phyloP scores from a whole-genome alignment of 305 asterid genomes.

The Caryopteris hybrid region DNA sequence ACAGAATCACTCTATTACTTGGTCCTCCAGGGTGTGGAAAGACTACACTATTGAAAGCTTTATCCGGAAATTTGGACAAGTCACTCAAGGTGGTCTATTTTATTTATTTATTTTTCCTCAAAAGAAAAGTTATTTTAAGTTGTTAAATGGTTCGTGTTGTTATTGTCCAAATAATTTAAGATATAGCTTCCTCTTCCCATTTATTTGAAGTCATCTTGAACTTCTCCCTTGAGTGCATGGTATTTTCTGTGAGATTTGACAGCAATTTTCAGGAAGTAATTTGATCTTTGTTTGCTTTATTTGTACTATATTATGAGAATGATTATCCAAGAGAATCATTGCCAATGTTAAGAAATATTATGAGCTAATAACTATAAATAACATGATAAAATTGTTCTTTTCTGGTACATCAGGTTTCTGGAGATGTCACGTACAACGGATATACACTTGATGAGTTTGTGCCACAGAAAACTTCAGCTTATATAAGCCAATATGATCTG shows the following conservation, averaged over 20 bases:
- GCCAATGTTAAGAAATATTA: neutral
- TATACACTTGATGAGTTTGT: slow-evolving; percentile 61
- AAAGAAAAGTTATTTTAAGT: neutral
- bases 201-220: neutral
- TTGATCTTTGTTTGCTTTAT: neutral
- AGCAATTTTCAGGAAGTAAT: neutral
- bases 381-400: neutral
- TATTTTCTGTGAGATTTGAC: neutral
- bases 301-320: neutral
- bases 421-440: slow-evolving; percentile 72
- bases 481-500: slow-evolving; percentile 66
- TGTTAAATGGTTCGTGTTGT: too few relatives aligned
- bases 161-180: neutral
- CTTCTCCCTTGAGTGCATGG: too few relatives aligned
- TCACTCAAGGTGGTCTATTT: slow-evolving; percentile 24
- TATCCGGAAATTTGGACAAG: slow-evolving; percentile 63
- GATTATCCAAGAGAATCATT: neutral
- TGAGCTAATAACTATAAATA: neutral
- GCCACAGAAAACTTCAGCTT: slow-evolving; percentile 71
- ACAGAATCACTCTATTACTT: slow-evolving; percentile 75
- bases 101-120: neutral
- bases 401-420: slow-evolving; percentile 44
- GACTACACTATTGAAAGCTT: slow-evolving; percentile 71
- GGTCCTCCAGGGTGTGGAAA: slow-evolving; percentile 98
- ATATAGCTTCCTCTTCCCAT: neutral